Evolutionary conservation across 805 yeast genomes (phyloP), one percentile per base, ranked within the genome.

Genomic region (Yamadazyma endophytica): DNA sequence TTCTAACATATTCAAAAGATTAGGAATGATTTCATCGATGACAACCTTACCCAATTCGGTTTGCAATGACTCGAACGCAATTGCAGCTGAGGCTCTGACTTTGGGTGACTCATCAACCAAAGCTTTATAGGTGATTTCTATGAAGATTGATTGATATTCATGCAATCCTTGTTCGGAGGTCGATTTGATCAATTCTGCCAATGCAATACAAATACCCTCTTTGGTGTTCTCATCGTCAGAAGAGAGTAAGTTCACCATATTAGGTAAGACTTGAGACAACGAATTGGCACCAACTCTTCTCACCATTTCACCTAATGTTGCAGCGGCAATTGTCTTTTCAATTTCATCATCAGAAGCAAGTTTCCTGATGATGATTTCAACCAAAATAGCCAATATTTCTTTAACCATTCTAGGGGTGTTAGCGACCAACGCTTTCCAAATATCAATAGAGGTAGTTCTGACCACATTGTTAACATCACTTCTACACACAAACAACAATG

Each of bases 191-290:
- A 92, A 76, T 54, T 89, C 97, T 26, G 79, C 75, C 29, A 88
- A 67, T 6, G 98, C 98, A 54, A 90, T 78, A 68, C 98, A 92
- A 31, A 92, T 86, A 68, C 99, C 99, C 64, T 89, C 95, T 53
- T 84, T 85, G 24, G 32, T 33, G 19, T 32, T 38, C 11, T 15
- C 20, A 52, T 82, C 92, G 47, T 83, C 92, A 33, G 72, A 60
- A 18, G 73, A 52, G 11, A 65, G 50, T 40, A 83, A 61, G 1
- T 86, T 73, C 44, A 85, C 82, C 46, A 90, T 65, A 4, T 94
- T 82, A 25, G 98, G 98, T 38, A 92, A 65, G 40, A 92, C 63
- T 52, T 84, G 87, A 2, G 86, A 67, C 40, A 92, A 70, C 0
- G 96, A 94, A 46, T 81, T 81, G 17, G 86, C 77, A 39, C 97